Evolutionary conservation across 2,329 filamentous ascomycete genomes (phyloP).

Genomic region (Epichloe sp.): DNA sequence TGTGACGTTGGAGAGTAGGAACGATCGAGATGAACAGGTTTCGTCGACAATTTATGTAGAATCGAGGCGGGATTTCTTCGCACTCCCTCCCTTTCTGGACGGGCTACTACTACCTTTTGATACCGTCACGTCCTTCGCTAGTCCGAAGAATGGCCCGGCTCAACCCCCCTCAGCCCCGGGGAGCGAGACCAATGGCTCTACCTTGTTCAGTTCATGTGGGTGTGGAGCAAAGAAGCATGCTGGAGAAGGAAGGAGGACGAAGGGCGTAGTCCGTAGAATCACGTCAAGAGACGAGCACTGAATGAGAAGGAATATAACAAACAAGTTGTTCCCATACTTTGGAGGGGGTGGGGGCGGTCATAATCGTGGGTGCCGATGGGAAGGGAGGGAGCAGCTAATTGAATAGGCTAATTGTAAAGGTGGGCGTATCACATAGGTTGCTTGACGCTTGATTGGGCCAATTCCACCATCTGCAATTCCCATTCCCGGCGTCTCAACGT

Average conservation of each 20-base stretch:
- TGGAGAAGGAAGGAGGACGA: not conserved
- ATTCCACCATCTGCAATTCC: not conserved
- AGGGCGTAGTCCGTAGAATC: not conserved
- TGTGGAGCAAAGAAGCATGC: not conserved
- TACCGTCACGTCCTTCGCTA: not conserved
- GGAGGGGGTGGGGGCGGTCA: not conserved
- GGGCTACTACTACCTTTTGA: not conserved
- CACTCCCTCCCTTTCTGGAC: not conserved
- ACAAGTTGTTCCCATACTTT: not conserved
- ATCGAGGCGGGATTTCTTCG: not conserved
- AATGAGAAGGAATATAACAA: not conserved
- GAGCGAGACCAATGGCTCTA: not conserved
- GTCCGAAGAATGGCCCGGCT: not conserved
- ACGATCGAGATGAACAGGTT: not conserved
- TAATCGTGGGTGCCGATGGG: too few relatives aligned
- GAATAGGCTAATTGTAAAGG: not conserved
- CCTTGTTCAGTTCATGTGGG: not conserved
- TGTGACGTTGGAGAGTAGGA: not conserved
- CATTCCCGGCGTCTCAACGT: not conserved
- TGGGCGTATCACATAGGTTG: not conserved
- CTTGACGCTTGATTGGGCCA: not conserved
- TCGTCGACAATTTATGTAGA: not conserved
- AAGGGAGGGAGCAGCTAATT: not conserved
- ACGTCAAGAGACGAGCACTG: not conserved
- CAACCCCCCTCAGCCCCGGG: not conserved